These are phyloP conservation scores for Saccharomyces hybrid DNA, from an alignment of 1,139 yeast genomes.

Conservation along the genomic window DNA sequence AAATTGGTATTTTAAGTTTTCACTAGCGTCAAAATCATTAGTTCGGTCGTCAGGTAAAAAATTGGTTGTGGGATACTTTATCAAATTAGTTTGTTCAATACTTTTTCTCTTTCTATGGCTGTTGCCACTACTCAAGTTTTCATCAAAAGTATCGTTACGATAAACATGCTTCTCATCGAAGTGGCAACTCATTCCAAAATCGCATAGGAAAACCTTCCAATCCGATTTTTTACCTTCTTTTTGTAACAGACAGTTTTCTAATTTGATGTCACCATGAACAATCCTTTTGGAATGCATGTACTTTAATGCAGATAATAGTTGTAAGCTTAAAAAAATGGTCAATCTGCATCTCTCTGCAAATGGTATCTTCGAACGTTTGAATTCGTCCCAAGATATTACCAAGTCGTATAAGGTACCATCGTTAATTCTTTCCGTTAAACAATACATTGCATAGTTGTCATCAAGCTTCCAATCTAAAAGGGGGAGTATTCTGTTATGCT, in stretches of 20 bases:
- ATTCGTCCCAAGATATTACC: conserved; percentile 61
- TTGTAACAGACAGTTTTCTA: conserved; percentile 68
- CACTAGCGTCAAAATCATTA: neutral
- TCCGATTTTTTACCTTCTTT: conserved; percentile 33
- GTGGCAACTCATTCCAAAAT: conserved; percentile 70
- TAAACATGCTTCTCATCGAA: conserved; percentile 5
- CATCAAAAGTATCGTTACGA: conserved; percentile 27
- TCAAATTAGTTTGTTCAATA: neutral
- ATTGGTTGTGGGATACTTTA: neutral
- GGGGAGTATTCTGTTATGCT: conserved; percentile 60
- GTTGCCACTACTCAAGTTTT: neutral
- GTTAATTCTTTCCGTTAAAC: conserved; percentile 61
- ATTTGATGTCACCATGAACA: conserved; percentile 84
- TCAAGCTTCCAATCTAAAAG: conserved; percentile 52
- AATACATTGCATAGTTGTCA: conserved; percentile 56
- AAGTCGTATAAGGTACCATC: conserved; percentile 82
- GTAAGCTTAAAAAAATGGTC: conserved; percentile 33
- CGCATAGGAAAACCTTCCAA: conserved; percentile 53
- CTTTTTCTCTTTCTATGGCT: conserved; percentile 4
- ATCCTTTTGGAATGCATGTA: conserved; percentile 69
- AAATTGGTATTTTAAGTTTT: neutral
- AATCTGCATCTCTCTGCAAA: conserved; percentile 35
- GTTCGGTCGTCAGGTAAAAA: neutral
- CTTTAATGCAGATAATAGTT: conserved; percentile 53
- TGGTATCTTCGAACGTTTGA: conserved; percentile 28